phyloP scores from a whole-genome alignment of 441 rosid genomes.

The Isatis lusitanica region DNA sequence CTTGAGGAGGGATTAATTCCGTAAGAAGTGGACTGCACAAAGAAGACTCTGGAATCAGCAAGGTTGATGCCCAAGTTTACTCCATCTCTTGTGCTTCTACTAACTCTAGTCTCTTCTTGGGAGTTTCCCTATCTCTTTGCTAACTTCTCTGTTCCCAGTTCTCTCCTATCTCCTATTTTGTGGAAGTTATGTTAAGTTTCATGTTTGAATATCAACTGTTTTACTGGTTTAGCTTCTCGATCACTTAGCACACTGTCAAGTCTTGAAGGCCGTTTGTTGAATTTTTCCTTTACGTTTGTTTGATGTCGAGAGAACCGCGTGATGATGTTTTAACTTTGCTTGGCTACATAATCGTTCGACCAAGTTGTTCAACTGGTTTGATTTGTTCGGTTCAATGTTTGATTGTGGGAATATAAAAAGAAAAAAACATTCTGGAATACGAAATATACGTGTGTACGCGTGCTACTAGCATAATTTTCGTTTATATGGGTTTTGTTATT shows the following conservation, averaged over 20 bases:
- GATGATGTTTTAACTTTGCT: background rate
- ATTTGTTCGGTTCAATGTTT: background rate
- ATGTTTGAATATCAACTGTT: too few species aligned
- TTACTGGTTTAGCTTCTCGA: too few species aligned
- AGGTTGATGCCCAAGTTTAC: background rate
- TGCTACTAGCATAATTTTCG: background rate
- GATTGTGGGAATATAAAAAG: background rate
- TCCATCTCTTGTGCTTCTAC: background rate
- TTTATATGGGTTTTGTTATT: background rate
- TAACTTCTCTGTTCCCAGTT: background rate
- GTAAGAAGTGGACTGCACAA: background rate
- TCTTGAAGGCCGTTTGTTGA: background rate
- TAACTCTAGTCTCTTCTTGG: background rate
- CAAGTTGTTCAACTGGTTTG: constrained; percentile 4
- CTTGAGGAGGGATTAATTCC: background rate
- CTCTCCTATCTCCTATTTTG: background rate
- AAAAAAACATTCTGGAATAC: background rate
- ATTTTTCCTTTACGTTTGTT: background rate
- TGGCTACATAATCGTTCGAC: background rate
- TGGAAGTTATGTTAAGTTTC: too few species aligned
- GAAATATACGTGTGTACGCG: background rate
- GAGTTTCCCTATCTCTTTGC: background rate
- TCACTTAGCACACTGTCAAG: background rate
- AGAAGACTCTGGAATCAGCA: background rate
- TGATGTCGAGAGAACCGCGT: background rate